Evolutionary conservation across 805 yeast species (phyloP), one percentile per base, ranked within the genome.

Genomic region (Suhomyces sp.): DNA sequence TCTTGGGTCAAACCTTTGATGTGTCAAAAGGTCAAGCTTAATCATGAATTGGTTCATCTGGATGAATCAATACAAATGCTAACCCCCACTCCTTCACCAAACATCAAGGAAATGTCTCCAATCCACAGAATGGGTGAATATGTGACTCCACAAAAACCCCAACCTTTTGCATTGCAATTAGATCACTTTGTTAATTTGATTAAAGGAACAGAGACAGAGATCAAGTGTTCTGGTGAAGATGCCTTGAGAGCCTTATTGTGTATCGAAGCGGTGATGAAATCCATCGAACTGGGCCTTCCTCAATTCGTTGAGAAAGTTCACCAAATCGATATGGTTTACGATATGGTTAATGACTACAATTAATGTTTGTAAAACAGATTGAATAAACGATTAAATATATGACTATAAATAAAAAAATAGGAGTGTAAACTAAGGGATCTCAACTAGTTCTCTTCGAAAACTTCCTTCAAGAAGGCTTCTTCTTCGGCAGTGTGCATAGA

Each of bases 401-500:
- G 29, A 41, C 44, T 41, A 41, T 41, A 41, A 21, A n/a, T 41
- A 41, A 21, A 41, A 17, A 21, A 15, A 21, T 9, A 10, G 22
- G 17, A 3, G 17, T 41, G 13, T 6, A n/a, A 41, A 21, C 12
- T 13, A 21, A 13, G n/a, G 25, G 20, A 15, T 15, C 10, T 13
- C 20, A 21, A 13, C 19, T 47, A 47, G 19, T 41, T 47, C 13
- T 25, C 55, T 45, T 57, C 63, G 73, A 89, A 87, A 55, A 86
- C 96, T 51, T 88, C 96, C 53, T 79, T 76, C 70, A 93, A 79
- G 80, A 94, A 89, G 37, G 86, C 85, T 60, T 84, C 87, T 78
- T 94, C 98, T 79, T 94, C 97, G 58, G 86, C 86, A 56, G 72
- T 68, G 73, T 94, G 99, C 83, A 84, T 84, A 58, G 85, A 74